Conservation (phyloP, 2,329 filamentous ascomycete species). For the Scedosporium aurantiacum region DNA sequence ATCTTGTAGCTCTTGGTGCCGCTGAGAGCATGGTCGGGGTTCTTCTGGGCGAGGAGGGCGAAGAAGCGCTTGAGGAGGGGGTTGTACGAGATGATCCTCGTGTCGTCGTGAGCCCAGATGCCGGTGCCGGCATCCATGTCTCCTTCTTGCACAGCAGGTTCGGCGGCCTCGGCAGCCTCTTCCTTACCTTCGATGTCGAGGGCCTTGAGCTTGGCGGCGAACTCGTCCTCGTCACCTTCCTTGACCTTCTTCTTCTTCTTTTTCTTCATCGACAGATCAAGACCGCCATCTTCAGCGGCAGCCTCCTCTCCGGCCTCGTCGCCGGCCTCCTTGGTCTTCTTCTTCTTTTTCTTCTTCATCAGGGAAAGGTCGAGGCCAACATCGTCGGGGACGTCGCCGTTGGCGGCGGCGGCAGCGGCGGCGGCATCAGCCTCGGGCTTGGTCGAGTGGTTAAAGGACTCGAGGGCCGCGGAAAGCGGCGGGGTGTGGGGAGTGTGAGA, state of each 20-base stretch:
- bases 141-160: constrained; percentile 49
- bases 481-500: constrained; percentile 64
- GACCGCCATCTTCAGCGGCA: constrained; percentile 45
- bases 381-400: constrained; percentile 29
- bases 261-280: constrained; percentile 49
- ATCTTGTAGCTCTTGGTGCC: constrained; percentile 98
- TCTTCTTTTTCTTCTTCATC: constrained; percentile 59
- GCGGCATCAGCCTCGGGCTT: constrained; percentile 22
- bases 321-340: constrained; percentile 10
- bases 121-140: constrained; percentile 82
- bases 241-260: constrained; percentile 46
- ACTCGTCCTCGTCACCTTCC: constrained; percentile 49
- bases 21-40: constrained; percentile 85
- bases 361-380: constrained; percentile 47
- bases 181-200: constrained; percentile 53
- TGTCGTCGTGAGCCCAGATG: constrained; percentile 77
- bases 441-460: constrained; percentile 41
- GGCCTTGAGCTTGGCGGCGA: constrained; percentile 50
- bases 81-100: constrained; percentile 69
- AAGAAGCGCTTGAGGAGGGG: constrained; percentile 88
- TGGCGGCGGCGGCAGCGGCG: constrained; percentile 21
- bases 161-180: constrained; percentile 43
- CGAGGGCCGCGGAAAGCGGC: constrained; percentile 43
- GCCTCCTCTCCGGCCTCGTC: constrained; percentile 34
- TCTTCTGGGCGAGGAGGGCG: constrained; percentile 84